Percentiles rank a stretch among this genome's conserved stretches.
Conservation (phyloP, 345 rosid genomes). For the Melaleuca alternifolia region DNA sequence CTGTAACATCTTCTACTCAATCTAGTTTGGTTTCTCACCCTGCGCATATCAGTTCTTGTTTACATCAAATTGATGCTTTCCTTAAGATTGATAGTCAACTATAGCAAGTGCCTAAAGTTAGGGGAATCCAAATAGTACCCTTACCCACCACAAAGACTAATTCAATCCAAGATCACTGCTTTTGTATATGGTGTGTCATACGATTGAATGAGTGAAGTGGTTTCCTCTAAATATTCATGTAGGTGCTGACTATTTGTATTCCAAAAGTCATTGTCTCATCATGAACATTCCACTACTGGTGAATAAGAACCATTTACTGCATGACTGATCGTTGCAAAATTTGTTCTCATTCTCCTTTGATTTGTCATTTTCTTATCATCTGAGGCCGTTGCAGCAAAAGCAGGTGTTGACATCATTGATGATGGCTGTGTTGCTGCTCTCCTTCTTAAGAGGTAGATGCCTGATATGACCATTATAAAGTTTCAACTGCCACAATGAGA, state of each 20-base stretch:
- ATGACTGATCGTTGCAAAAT: not conserved
- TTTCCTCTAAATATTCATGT: not conserved
- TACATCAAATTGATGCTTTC: not conserved
- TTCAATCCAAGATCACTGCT: not conserved
- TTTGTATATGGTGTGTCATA: not conserved
- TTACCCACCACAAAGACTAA: not conserved
- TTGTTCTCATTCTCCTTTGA: not conserved
- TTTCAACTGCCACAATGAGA: not conserved
- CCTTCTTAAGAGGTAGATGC: conserved; percentile 59
- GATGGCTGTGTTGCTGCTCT: conserved; percentile 46
- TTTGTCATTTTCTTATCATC: not conserved
- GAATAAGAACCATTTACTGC: not conserved
- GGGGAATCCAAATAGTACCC: not conserved
- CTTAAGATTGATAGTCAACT: not conserved
- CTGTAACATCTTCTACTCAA: not conserved
- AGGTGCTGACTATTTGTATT: not conserved
- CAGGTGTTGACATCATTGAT: conserved; percentile 26
- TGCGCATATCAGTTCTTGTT: not conserved
- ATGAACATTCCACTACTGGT: not conserved
- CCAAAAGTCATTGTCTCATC: not conserved
- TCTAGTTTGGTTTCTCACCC: not conserved
- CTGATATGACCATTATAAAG: not conserved
- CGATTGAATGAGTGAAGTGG: not conserved
- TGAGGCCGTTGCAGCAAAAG: not conserved
- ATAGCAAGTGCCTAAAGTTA: not conserved